A percentile compares a stretch with the other conserved stretches of the same genome.
Conservation (phyloP, 257 asterid genomes). For the Penstemon newberryi region DNA sequence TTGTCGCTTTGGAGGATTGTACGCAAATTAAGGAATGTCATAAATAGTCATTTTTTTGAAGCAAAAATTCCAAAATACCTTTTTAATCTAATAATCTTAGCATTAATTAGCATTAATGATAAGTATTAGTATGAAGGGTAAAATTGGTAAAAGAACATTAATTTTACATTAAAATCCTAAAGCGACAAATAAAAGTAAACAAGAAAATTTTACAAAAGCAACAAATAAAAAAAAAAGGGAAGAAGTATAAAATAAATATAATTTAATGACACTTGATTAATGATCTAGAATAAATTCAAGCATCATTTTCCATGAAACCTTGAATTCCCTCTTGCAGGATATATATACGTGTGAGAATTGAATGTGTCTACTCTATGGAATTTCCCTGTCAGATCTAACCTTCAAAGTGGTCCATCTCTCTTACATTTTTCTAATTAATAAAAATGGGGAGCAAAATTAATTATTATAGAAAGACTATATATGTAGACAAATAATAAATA, state of each 20-base stretch:
- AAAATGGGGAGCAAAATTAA: not conserved
- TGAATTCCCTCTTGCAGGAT: not conserved
- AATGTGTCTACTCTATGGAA: not conserved
- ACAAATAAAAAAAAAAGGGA: too few relatives aligned
- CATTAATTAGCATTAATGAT: too few relatives aligned
- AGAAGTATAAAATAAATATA: not conserved
- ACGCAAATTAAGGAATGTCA: too few relatives aligned
- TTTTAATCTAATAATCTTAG: too few relatives aligned
- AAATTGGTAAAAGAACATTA: too few relatives aligned
- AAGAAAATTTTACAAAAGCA: too few relatives aligned
- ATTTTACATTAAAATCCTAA: too few relatives aligned
- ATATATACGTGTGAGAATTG: not conserved
- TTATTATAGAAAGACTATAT: not conserved
- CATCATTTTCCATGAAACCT: not conserved
- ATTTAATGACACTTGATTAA: not conserved
- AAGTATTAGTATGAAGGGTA: too few relatives aligned
- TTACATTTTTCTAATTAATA: not conserved
- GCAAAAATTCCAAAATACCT: too few relatives aligned
- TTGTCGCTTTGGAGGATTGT: too few relatives aligned
- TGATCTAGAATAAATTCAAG: not conserved
- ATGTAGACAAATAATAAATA: not conserved
- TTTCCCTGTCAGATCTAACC: not conserved
- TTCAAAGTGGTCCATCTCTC: constrained; percentile 1
- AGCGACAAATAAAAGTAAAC: too few relatives aligned
- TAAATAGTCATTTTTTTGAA: too few relatives aligned